phyloP scores from a whole-genome alignment of 2,329 filamentous ascomycete genomes.

The Dichotomopilus funicola region DNA sequence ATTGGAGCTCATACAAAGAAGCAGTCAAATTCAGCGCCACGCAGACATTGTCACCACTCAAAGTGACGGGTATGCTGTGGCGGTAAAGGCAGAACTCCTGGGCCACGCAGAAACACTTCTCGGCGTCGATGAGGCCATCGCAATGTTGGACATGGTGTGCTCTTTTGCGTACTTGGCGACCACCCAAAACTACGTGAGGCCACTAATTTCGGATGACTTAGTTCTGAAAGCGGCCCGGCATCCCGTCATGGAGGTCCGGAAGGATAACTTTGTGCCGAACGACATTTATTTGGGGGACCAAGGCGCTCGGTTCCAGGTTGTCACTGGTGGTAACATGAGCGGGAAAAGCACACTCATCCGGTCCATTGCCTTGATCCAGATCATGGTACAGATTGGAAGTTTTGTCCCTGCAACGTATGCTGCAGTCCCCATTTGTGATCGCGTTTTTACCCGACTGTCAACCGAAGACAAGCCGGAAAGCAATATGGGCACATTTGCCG shows the following conservation, averaged over 20 bases:
- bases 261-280: constrained; percentile 71
- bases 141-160: constrained; percentile 77
- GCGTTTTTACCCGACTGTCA: constrained; percentile 81
- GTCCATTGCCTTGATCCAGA: constrained; percentile 70
- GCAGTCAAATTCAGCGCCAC: constrained; percentile 67
- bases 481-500: constrained; percentile 87
- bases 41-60: constrained; percentile 78
- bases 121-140: constrained; percentile 77
- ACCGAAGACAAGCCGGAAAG: constrained; percentile 83
- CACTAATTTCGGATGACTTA: constrained; percentile 60
- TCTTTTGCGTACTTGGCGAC: constrained; percentile 71
- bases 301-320: constrained; percentile 67
- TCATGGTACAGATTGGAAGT: constrained; percentile 91
- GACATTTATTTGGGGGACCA: constrained; percentile 80
- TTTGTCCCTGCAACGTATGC: constrained; percentile 86
- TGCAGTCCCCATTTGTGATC: constrained; percentile 69
- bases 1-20: constrained; percentile 74
- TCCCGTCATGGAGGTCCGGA: constrained; percentile 62
- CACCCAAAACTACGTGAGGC: constrained; percentile 52
- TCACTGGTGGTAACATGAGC: constrained; percentile 97
- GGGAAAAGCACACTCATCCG: constrained; percentile 95
- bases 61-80: constrained; percentile 69
- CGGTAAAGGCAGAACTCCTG: constrained; percentile 66
- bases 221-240: constrained; percentile 71
- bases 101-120: constrained; percentile 68